Percentiles rank a stretch among this genome's conserved stretches.
These are phyloP conservation scores for Paragyromitra xinjiangensis DNA, from an alignment of 495 filamentous ascomycete genomes.

Conservation along the genomic window DNA sequence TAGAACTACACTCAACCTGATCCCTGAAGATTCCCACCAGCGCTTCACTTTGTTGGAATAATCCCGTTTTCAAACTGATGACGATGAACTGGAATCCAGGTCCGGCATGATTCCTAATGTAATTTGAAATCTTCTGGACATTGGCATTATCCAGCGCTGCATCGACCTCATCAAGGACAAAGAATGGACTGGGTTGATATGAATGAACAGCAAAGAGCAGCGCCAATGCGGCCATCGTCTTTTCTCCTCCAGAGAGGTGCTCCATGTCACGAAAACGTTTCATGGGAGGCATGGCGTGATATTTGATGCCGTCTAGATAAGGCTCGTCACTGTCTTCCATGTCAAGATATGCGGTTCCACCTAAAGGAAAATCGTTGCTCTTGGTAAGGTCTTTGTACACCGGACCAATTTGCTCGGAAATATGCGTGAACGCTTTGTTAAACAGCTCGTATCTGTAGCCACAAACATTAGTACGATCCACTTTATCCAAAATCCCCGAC, in stretches of 20 bases:
- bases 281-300: conserved; percentile 97
- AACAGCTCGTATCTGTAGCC: conserved; percentile 73
- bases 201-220: conserved; percentile 95
- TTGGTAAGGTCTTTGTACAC: conserved; percentile 96
- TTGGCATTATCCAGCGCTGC: conserved; percentile 97
- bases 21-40: conserved; percentile 95
- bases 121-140: conserved; percentile 91
- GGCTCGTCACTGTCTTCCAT: conserved; percentile 86
- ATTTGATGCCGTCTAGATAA: conserved; percentile 93
- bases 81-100: conserved; percentile 99
- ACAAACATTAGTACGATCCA: conserved; percentile 3
- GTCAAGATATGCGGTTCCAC: conserved; percentile 94
- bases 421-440: conserved; percentile 92
- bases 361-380: conserved; percentile 65
- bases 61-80: conserved; percentile 88
- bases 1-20: conserved; percentile 87
- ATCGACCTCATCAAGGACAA: conserved; percentile 98
- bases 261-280: conserved; percentile 99
- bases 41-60: conserved; percentile 94
- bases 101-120: conserved; percentile 90
- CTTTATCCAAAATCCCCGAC: background rate
- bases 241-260: conserved; percentile 95
- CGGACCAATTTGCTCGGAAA: conserved; percentile 88
- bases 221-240: conserved; percentile 97
- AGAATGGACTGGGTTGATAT: conserved; percentile 94